Base-by-base conservation (phyloP, 2,329 filamentous ascomycete species). In the Phoma sp. region DNA sequence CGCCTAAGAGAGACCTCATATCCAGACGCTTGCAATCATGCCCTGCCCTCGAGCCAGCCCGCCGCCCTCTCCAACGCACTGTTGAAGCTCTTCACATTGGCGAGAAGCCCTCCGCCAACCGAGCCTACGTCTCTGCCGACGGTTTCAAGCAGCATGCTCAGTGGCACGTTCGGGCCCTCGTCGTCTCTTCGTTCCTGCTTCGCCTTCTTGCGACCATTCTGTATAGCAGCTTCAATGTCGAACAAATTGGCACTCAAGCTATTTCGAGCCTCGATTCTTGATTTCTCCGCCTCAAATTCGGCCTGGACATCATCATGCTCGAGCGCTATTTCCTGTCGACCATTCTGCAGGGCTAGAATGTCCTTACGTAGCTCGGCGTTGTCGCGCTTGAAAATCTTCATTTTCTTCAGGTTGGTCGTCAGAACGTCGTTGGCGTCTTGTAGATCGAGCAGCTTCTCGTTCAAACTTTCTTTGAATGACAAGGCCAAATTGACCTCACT, bases 341-440 rank as follows among this genome's bases (percentile, higher is more conserved):
- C 74, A 44, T 74, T 76, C 44, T 82, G 77, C n/a, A 83, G 58
- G 19, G 74, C 74, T 31, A 84, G 72, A 43, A 83, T 76, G 32
- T 80, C 77, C 37, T 74, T 77, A 25, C 82, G 76, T 46, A 83
- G 58, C 31, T 76, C 58, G 71, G 72, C 69, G 78, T 80, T 64
- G 76, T 78, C 58, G 72, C 78, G 67, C 76, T 79, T 58, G 75
- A 77, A 59, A 67, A 64, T 74, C 52, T 77, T 80, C 40, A 81
- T 62, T 51, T 80, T 78, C 44, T 77, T 72, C 24, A 77, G 76
- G 22, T 82, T 74, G 2, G 76, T 70, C 52, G 77, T 79, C 40
- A 82, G 78, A 48, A 80, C 78, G 55, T 84, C 80, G 3, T 83
- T 76, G 21, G 81, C 77, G 59, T 82, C 80, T 55, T 81, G 82